Percentiles rank a stretch among this genome's conserved stretches.
Conservation (phyloP, 768 basidiomycete genomes). For the Tylopilus intermedius region DNA sequence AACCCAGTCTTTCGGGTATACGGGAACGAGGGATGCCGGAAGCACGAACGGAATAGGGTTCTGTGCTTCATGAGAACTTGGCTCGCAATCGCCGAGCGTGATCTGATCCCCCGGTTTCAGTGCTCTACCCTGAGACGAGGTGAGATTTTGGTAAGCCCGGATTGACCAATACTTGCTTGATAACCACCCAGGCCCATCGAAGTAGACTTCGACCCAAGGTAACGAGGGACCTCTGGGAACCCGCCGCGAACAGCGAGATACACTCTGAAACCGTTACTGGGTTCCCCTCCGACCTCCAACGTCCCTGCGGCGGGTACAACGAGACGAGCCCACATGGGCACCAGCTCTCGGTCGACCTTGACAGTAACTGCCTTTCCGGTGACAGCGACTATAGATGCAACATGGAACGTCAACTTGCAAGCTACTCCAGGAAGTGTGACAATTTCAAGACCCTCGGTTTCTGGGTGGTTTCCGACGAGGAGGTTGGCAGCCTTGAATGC, state of each 20-base stretch:
- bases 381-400: conserved; percentile 46
- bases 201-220: conserved; percentile 62
- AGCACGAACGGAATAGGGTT: conserved; percentile 9
- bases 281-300: conserved; percentile 35
- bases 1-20: conserved; percentile 46
- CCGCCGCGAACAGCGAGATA: conserved; percentile 59
- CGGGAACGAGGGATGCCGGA: conserved; percentile 34
- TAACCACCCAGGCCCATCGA: conserved; percentile 59
- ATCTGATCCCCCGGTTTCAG: conserved; percentile 50
- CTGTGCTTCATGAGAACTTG: conserved; percentile 13
- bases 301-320: conserved; percentile 41
- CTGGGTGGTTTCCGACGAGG: conserved; percentile 48
- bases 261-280: conserved; percentile 41
- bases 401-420: conserved; percentile 48
- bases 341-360: conserved; percentile 36
- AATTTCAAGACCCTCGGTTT: conserved; percentile 54
- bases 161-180: conserved; percentile 35
- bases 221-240: conserved; percentile 50
- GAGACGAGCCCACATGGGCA: conserved; percentile 46
- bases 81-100: conserved; percentile 33
- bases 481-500: conserved; percentile 55
- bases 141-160: conserved; percentile 3
- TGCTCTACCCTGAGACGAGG: conserved; percentile 41
- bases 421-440: conserved; percentile 40
- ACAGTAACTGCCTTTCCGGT: conserved; percentile 47